Evolutionary conservation across 495 filamentous ascomycete genomes (phyloP).

Genomic region (Penicillium verhagenii): DNA sequence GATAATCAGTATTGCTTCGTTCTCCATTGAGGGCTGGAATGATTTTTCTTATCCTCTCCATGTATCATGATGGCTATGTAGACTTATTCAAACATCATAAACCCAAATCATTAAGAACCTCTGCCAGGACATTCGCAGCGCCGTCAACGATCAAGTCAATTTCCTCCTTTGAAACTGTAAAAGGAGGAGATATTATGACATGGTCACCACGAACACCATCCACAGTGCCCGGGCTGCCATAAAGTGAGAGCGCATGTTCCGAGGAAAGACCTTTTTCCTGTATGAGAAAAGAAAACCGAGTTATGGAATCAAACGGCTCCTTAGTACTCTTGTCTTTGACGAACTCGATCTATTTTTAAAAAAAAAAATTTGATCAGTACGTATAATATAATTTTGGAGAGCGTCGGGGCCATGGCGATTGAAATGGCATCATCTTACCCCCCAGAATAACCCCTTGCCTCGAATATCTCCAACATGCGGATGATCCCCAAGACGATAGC

Average conservation of each 20-base stretch:
- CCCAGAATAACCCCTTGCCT: slow-evolving; percentile 57
- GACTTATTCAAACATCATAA: neutral
- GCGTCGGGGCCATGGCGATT: too few species aligned
- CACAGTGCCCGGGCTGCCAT: slow-evolving; percentile 65
- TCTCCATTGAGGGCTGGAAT: neutral
- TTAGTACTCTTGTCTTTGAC: slow-evolving; percentile 56
- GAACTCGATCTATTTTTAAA: slow-evolving; percentile 56
- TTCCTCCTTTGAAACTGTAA: slow-evolving; percentile 61
- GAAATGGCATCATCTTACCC: too few species aligned
- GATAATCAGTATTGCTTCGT: neutral
- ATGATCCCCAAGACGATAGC: slow-evolving; percentile 31
- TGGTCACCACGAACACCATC: slow-evolving; percentile 73
- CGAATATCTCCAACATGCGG: slow-evolving; percentile 56
- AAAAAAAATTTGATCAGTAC: neutral
- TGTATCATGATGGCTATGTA: slow-evolving; percentile 3
- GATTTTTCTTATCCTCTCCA: neutral
- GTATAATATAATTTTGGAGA: too few species aligned
- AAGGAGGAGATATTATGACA: slow-evolving; percentile 72
- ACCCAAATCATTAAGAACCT: slow-evolving; percentile 30
- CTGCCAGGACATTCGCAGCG: slow-evolving; percentile 34
- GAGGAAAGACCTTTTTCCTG: slow-evolving; percentile 51
- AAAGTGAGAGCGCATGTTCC: slow-evolving; percentile 63
- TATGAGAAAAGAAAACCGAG: slow-evolving; percentile 43
- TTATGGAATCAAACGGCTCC: slow-evolving; percentile 45
- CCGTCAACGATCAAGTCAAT: slow-evolving; percentile 57